Evolutionary conservation across 768 basidiomycete species (phyloP).

Genomic region (Calocera cornea): DNA sequence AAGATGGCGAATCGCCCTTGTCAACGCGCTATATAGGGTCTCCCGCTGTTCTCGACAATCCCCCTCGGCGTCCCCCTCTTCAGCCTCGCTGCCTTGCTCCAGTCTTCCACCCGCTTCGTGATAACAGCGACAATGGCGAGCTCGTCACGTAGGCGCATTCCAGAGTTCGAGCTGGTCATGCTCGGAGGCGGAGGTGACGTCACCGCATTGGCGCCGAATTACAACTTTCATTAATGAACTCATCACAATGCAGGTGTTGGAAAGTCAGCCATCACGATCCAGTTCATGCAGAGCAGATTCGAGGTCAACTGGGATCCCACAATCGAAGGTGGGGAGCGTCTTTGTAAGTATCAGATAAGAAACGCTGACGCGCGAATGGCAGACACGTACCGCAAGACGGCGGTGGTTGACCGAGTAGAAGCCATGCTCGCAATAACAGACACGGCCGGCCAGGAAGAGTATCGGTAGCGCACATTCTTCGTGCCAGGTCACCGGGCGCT

Average conservation of each 20-base stretch:
- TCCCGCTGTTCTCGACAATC: background rate
- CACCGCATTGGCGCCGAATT: background rate
- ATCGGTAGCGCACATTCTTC: constrained; percentile 48
- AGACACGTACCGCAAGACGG: constrained; percentile 97
- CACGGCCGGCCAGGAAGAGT: constrained; percentile 97
- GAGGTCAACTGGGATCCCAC: constrained; percentile 92
- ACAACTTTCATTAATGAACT: background rate
- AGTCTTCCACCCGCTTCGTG: background rate
- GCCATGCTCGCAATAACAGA: constrained; percentile 91
- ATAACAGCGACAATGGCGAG: constrained; percentile 14
- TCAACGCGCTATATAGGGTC: constrained; percentile 5
- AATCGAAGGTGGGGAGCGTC: constrained; percentile 57
- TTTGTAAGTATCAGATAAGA: background rate
- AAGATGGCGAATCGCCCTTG: background rate
- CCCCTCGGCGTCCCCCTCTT: background rate
- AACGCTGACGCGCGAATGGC: constrained; percentile 13
- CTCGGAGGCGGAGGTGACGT: constrained; percentile 80
- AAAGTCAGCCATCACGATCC: constrained; percentile 90
- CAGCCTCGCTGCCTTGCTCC: background rate
- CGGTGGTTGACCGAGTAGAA: constrained; percentile 97
- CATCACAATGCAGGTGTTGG: constrained; percentile 35
- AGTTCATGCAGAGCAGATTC: constrained; percentile 93
- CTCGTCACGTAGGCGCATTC: constrained; percentile 22
- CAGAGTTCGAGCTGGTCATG: constrained; percentile 95
- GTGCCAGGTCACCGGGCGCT: constrained; percentile 3